Conservation (phyloP, 108 stramenopile species). For the Cyclotella sp. region DNA sequence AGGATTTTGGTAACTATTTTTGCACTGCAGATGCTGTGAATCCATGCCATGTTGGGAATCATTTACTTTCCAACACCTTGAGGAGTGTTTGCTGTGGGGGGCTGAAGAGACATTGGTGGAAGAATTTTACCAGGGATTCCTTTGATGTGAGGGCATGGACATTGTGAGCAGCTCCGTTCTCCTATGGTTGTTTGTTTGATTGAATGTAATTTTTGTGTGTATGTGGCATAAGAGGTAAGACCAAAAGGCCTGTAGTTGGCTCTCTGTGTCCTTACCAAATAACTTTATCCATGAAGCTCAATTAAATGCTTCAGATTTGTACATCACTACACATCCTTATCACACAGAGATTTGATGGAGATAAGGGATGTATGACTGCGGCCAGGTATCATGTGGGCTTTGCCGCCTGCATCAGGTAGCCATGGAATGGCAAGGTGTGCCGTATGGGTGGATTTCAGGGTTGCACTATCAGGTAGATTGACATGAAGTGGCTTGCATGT, state of each 20-base stretch:
- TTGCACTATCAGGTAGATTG: slow-evolving; percentile 9
- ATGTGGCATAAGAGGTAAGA: neutral
- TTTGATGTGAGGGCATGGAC: neutral
- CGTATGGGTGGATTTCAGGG: slow-evolving; percentile 14
- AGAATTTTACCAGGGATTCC: too few relatives aligned
- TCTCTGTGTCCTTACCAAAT: too few relatives aligned
- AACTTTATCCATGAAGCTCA: too few relatives aligned
- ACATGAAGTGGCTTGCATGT: neutral
- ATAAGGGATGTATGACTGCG: slow-evolving; percentile 5
- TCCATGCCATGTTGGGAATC: too few relatives aligned
- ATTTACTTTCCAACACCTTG: too few relatives aligned
- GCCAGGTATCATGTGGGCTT: slow-evolving; percentile 18
- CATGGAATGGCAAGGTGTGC: slow-evolving; percentile 1
- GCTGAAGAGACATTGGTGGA: too few relatives aligned
- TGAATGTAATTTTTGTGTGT: too few relatives aligned
- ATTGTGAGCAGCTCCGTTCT: neutral
- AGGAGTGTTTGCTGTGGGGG: too few relatives aligned
- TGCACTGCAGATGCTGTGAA: too few relatives aligned
- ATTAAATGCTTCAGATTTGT: too few relatives aligned
- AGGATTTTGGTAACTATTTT: too few relatives aligned
- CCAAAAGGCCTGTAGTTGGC: neutral
- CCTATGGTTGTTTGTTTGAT: too few relatives aligned
- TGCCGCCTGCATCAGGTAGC: neutral
- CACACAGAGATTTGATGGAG: slow-evolving; percentile 5
- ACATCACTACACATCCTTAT: slow-evolving; percentile 13